phyloP scores from a whole-genome alignment of 148 eudicot species.

The Fagopyrum esculentum region DNA sequence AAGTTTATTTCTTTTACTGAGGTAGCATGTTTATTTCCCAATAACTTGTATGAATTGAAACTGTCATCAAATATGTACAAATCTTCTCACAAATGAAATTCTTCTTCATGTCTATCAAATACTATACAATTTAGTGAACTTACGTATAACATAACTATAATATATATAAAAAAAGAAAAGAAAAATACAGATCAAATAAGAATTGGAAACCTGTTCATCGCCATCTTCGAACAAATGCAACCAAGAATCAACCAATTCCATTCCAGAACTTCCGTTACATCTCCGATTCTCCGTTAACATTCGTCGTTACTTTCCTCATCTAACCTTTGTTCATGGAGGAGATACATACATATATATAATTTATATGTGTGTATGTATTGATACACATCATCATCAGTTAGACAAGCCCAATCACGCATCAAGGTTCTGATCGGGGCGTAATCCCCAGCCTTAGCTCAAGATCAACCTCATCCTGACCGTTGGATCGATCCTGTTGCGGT shows the following conservation, averaged over 20 bases:
- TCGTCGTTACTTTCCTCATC: too few species aligned
- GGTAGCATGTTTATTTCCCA: neutral
- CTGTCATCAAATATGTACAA: neutral
- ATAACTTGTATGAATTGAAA: neutral
- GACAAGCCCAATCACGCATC: too few species aligned
- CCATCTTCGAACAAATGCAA: neutral
- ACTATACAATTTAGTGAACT: neutral
- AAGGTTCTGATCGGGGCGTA: too few species aligned
- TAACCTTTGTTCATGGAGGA: too few species aligned
- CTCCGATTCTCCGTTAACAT: too few species aligned
- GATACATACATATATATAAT: too few species aligned
- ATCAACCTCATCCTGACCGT: neutral
- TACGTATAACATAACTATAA: neutral
- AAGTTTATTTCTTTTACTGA: neutral
- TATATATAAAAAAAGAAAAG: neutral
- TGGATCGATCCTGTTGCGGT: neutral
- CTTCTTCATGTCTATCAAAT: neutral
- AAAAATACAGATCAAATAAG: neutral
- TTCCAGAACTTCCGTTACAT: neutral
- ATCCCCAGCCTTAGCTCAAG: slow-evolving; percentile 6
- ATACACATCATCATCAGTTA: too few species aligned
- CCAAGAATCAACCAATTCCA: neutral
- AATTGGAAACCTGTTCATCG: neutral
- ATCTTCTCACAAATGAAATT: neutral
- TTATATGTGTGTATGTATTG: too few species aligned